Base-by-base conservation (phyloP, 2,329 filamentous ascomycete species). In the Monosporascus sp. region DNA sequence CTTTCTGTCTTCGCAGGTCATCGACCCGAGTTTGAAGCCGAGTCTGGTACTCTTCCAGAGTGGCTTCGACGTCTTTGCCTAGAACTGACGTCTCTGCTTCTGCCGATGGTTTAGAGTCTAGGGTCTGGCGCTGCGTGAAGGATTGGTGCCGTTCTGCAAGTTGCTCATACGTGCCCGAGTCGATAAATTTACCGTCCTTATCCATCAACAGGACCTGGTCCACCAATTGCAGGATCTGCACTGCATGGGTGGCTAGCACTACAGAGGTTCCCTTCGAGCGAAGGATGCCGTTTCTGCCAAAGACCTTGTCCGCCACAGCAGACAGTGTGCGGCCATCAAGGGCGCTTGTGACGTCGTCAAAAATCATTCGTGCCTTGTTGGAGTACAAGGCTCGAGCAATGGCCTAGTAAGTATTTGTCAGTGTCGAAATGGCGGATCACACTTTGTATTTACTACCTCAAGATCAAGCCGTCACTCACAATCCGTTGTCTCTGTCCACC, bases 1-100 rank as follows among this genome's bases (percentile, higher is more conserved):
- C 50, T 35, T 51, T 51, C 14, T 47, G 41, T 22, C 50, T 25
- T 51, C 50, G 50, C 39, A 51, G 17, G 25, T 51, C 50, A 18
- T 46, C 38, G 24, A 25, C 24, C 5, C 24, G 24, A 25, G 24
- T 25, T 5, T 25, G 24, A 25, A 25, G 24, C 24, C 24, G 24
- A 25, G 24, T 25, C 24, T 25, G 24, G 24, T 25, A 25, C 24
- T 25, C 24, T 25, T 5, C 24, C 24, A 25, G 24, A 25, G 24
- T 25, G 24, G 24, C 24, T 25, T 25, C 24, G 24, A 25, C 24
- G 24, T 25, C 24, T 25, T 25, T 25, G 24, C 24, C 24, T 25
- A 5, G 24, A 6, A 25, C 24, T 25, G 24, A 5, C 24, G 24
- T 25, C 24, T 25, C 24, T 25, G 24, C 24, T 25, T 25, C 24